phyloP scores from a whole-genome alignment of 352 stramenopile genomes.

The Phytopythium litorale region DNA sequence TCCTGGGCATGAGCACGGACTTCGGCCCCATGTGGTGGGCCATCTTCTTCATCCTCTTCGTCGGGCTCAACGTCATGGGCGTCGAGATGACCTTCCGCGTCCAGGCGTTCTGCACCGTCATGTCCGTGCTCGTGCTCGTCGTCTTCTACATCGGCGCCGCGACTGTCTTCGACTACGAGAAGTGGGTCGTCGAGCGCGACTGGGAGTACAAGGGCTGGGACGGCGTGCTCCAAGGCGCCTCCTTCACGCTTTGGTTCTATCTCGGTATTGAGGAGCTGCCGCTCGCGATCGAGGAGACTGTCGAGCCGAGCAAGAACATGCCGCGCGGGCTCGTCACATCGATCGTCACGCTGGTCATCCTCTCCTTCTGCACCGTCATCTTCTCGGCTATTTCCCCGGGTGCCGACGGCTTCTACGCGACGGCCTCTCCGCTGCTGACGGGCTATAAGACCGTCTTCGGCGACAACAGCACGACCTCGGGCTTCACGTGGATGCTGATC shows the following conservation, averaged over 20 bases:
- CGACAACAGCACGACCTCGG: conserved; percentile 46
- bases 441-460: conserved; percentile 60
- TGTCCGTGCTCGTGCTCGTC: conserved; percentile 44
- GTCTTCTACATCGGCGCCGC: conserved; percentile 55
- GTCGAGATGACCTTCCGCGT: conserved; percentile 66
- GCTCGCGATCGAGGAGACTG: conserved; percentile 57
- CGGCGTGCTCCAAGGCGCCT: conserved; percentile 44
- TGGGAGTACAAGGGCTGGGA: conserved; percentile 55
- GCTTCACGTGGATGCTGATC: conserved; percentile 58
- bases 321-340: conserved; percentile 41
- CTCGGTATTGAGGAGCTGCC: conserved; percentile 62
- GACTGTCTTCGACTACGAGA: conserved; percentile 43
- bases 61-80: conserved; percentile 47
- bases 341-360: conserved; percentile 43
- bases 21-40: conserved; percentile 47
- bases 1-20: conserved; percentile 30
- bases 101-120: conserved; percentile 40
- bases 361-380: conserved; percentile 53
- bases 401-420: conserved; percentile 38
- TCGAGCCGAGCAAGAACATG: conserved; percentile 62
- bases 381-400: conserved; percentile 56
- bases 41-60: conserved; percentile 54
- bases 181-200: conserved; percentile 48
- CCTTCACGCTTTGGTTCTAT: conserved; percentile 67
- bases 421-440: conserved; percentile 38